phyloP scores from a whole-genome alignment of 2,329 filamentous ascomycete species.

The Lizonia empirigonia region DNA sequence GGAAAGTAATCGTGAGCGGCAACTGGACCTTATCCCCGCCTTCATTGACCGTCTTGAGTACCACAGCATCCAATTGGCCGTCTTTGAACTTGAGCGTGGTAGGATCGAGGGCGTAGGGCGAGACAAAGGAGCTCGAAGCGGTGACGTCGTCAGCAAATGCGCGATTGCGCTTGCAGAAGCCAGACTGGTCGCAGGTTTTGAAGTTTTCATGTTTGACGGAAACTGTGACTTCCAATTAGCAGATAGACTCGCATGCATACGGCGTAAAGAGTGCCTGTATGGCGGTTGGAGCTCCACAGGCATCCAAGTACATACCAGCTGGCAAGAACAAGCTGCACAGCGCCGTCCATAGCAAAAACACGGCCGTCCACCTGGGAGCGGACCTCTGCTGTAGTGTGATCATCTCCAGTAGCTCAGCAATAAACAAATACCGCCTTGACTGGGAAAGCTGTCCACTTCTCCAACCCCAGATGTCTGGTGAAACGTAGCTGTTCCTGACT shows the following conservation, averaged over 20 bases:
- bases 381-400: slow-evolving; percentile 48
- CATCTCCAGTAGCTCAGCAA: slow-evolving; percentile 37
- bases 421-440: slow-evolving; percentile 23
- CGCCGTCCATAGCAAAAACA: slow-evolving; percentile 41
- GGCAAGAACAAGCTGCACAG: slow-evolving; percentile 45
- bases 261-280: not conserved
- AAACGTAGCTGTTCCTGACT: slow-evolving; percentile 16
- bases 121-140: slow-evolving; percentile 70
- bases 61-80: slow-evolving; percentile 76
- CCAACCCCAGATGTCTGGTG: slow-evolving; percentile 14
- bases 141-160: slow-evolving; percentile 80
- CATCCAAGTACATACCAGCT: slow-evolving; percentile 40
- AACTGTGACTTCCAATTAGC: slow-evolving; percentile 55
- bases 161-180: slow-evolving; percentile 96
- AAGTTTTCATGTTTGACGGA: slow-evolving; percentile 95
- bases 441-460: slow-evolving; percentile 6
- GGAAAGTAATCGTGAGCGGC: slow-evolving; percentile 84
- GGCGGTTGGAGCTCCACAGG: slow-evolving; percentile 8
- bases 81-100: slow-evolving; percentile 76
- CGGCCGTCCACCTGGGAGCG: slow-evolving; percentile 65
- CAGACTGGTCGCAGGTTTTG: slow-evolving; percentile 94
- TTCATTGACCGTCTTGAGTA: slow-evolving; percentile 77
- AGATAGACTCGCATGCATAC: not conserved
- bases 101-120: slow-evolving; percentile 78
- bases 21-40: slow-evolving; percentile 74